These are phyloP conservation scores for Linnemannia exigua DNA, from an alignment of 192 early-diverging fungal genomes.

Conservation along the genomic window DNA sequence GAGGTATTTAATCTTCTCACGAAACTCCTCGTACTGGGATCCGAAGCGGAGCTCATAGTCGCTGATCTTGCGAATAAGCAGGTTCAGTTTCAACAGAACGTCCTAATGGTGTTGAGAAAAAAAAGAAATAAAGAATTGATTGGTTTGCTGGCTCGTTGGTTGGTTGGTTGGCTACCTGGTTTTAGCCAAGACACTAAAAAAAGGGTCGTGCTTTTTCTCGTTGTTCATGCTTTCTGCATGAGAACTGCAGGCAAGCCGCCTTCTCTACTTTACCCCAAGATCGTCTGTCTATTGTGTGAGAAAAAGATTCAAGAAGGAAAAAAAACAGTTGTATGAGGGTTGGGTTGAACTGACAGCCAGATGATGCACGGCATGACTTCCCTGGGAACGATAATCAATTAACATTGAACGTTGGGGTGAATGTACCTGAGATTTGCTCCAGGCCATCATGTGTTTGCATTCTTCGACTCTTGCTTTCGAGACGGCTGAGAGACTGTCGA, in stretches of 20 bases:
- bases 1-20: slow-evolving; percentile 46
- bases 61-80: slow-evolving; percentile 53
- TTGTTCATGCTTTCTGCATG: not conserved
- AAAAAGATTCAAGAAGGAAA: not conserved
- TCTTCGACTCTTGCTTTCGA: slow-evolving; percentile 54
- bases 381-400: too few species aligned
- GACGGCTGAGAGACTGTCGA: slow-evolving; percentile 35
- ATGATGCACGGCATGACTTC: not conserved
- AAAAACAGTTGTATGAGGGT: not conserved
- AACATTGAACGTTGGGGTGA: too few species aligned
- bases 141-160: too few species aligned
- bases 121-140: not conserved
- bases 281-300: slow-evolving; percentile 43
- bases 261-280: slow-evolving; percentile 34
- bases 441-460: slow-evolving; percentile 59
- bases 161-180: not conserved
- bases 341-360: not conserved
- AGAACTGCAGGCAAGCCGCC: not conserved
- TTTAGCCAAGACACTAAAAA: slow-evolving; percentile 9
- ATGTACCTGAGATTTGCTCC: slow-evolving; percentile 52
- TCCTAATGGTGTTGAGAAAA: slow-evolving; percentile 19
- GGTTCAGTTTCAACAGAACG: slow-evolving; percentile 49
- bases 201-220: not conserved
- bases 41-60: slow-evolving; percentile 54
- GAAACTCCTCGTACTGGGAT: slow-evolving; percentile 44